Conservation (phyloP, 495 filamentous ascomycete species). For the Lasiosphaeria hispida region DNA sequence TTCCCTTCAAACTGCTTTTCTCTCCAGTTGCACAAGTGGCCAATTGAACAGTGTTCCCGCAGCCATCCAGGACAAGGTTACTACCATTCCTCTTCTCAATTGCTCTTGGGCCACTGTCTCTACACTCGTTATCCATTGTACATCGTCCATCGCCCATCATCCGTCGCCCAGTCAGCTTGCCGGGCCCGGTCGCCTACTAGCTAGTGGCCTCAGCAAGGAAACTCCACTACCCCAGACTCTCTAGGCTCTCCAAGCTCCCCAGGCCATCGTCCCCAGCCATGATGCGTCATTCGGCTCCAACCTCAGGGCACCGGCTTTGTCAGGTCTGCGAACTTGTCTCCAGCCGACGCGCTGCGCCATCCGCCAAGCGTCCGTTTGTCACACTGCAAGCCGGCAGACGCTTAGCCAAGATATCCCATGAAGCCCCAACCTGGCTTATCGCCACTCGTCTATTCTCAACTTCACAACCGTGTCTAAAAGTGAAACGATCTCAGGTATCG, state of each 20-base stretch:
- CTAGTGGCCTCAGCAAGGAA: background rate
- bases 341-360: slow-evolving; percentile 13
- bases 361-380: slow-evolving; percentile 24
- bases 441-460: slow-evolving; percentile 24
- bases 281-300: slow-evolving; percentile 25
- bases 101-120: too few relatives aligned
- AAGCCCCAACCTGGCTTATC: slow-evolving; percentile 13
- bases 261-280: slow-evolving; percentile 9
- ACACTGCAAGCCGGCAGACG: slow-evolving; percentile 20
- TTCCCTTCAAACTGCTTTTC: slow-evolving; percentile 1
- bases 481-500: slow-evolving; percentile 18
- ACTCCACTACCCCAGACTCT: background rate
- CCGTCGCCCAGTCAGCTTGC: background rate
- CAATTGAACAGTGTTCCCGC: background rate
- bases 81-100: too few relatives aligned
- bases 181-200: background rate
- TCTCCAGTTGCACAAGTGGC: background rate
- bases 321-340: slow-evolving; percentile 28
- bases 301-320: slow-evolving; percentile 22
- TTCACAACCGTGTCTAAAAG: slow-evolving; percentile 21
- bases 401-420: slow-evolving; percentile 17
- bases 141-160: background rate
- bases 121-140: background rate
- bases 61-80: background rate
- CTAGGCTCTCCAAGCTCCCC: too few relatives aligned